phyloP scores from a whole-genome alignment of 306 rosid species.

The Prunus mongolica region DNA sequence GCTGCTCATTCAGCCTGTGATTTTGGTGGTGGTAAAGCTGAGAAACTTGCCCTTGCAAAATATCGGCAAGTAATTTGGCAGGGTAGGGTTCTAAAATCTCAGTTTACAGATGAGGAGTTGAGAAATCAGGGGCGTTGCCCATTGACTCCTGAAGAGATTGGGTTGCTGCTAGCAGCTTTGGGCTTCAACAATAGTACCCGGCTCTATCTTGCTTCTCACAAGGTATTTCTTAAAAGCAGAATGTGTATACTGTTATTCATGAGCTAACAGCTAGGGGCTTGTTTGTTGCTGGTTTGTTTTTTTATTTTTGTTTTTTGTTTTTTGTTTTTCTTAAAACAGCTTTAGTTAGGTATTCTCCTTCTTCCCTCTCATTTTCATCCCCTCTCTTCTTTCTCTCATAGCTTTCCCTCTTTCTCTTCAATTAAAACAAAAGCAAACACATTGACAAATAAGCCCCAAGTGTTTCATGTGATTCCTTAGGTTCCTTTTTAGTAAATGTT shows the following conservation, averaged over 20 bases:
- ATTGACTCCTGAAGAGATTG: conserved; percentile 94
- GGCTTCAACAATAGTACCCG: conserved; percentile 85
- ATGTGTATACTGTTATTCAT: background rate
- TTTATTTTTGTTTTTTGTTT: no score
- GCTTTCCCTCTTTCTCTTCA: background rate
- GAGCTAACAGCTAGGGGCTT: background rate
- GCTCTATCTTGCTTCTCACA: conserved; percentile 90
- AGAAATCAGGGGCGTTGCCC: conserved; percentile 94
- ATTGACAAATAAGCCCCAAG: background rate
- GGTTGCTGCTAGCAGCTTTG: conserved; percentile 84
- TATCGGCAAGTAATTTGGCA: conserved; percentile 92
- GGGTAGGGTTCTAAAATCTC: conserved; percentile 91
- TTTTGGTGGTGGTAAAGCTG: conserved; percentile 96
- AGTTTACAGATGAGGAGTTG: conserved; percentile 84
- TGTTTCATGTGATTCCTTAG: background rate
- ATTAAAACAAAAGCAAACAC: background rate
- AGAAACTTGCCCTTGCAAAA: conserved; percentile 82
- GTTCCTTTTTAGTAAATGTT: background rate
- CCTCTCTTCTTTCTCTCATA: background rate
- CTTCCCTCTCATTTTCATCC: background rate
- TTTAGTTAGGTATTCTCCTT: background rate
- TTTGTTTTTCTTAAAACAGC: background rate
- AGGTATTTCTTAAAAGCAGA: conserved; percentile 39
- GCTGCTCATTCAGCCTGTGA: conserved; percentile 99
- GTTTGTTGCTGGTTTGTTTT: background rate